Percentiles rank a stretch among this genome's conserved stretches.
phyloP scores from a whole-genome alignment of 352 stramenopile genomes.

The Phytophthora cactorum region DNA sequence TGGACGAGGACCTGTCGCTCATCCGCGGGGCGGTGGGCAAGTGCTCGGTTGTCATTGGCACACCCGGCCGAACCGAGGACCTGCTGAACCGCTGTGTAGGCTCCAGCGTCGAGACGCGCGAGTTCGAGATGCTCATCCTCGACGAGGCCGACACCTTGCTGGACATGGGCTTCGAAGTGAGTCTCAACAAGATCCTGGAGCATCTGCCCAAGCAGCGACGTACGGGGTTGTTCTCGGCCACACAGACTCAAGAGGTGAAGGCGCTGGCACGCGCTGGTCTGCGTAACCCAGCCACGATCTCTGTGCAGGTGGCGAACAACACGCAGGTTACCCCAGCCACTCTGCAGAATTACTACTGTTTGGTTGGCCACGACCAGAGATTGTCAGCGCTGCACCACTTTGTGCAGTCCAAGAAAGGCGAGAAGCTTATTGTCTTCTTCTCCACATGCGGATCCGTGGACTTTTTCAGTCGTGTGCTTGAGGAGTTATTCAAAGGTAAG shows the following conservation, averaged over 20 bases:
- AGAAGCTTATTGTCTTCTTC: slow-evolving; percentile 99
- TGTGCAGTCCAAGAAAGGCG: slow-evolving; percentile 81
- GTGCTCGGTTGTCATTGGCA: slow-evolving; percentile 83
- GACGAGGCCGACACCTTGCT: slow-evolving; percentile 99
- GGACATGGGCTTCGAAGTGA: slow-evolving; percentile 97
- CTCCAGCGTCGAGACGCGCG: slow-evolving; percentile 83
- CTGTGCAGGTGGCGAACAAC: slow-evolving; percentile 94
- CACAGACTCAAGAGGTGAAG: slow-evolving; percentile 95
- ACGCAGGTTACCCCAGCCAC: slow-evolving; percentile 81
- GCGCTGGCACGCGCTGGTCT: slow-evolving; percentile 95
- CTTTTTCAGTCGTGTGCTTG: slow-evolving; percentile 95
- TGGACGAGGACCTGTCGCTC: slow-evolving; percentile 83
- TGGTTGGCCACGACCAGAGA: slow-evolving; percentile 95
- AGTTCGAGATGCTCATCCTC: slow-evolving; percentile 98
- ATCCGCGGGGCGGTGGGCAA: slow-evolving; percentile 65
- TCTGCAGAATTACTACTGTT: slow-evolving; percentile 95
- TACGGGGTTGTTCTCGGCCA: slow-evolving; percentile 93
- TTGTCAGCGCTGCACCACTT: slow-evolving; percentile 94
- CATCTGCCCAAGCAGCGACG: slow-evolving; percentile 97
- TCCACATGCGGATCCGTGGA: slow-evolving; percentile 99
- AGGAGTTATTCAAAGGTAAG: slow-evolving; percentile 66
- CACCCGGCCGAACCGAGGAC: slow-evolving; percentile 85
- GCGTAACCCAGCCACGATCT: slow-evolving; percentile 98
- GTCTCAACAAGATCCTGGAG: slow-evolving; percentile 95
- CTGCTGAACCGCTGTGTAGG: slow-evolving; percentile 87